Conservation (phyloP, 148 eudicot genomes). For the Dysphania ambrosioides region DNA sequence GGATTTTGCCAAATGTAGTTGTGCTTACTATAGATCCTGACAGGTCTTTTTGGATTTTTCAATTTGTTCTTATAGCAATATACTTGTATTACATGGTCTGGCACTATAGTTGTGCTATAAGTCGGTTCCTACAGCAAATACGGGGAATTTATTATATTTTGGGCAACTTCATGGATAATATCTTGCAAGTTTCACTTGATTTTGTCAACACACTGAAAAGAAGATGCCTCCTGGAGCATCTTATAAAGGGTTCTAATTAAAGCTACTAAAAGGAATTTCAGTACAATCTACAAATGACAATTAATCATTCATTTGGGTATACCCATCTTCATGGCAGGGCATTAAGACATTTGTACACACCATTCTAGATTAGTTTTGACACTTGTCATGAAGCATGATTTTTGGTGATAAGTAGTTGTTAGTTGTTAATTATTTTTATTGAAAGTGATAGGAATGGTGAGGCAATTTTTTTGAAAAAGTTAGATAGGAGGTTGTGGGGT, state of each 20-base stretch:
- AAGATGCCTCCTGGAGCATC: neutral
- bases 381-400: too few species aligned
- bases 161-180: neutral
- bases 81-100: neutral
- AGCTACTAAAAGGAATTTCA: neutral
- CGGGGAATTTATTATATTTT: neutral
- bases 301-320: neutral
- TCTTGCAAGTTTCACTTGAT: neutral
- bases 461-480: too few species aligned
- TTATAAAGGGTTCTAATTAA: neutral
- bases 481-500: too few species aligned
- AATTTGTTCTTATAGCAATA: neutral
- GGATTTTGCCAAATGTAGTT: slow-evolving; percentile 80
- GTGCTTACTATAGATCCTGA: slow-evolving; percentile 92
- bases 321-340: too few species aligned
- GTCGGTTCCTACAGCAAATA: too few species aligned
- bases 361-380: too few species aligned
- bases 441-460: too few species aligned
- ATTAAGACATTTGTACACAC: neutral
- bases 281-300: neutral
- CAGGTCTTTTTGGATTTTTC: slow-evolving; percentile 47
- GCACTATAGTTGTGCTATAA: too few species aligned
- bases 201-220: neutral
- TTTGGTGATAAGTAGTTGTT: too few species aligned
- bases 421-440: too few species aligned